Evolutionary conservation across 164 flowering plant species (phyloP), one percentile per base, ranked within the genome.

Genomic region (Annona squamosa): DNA sequence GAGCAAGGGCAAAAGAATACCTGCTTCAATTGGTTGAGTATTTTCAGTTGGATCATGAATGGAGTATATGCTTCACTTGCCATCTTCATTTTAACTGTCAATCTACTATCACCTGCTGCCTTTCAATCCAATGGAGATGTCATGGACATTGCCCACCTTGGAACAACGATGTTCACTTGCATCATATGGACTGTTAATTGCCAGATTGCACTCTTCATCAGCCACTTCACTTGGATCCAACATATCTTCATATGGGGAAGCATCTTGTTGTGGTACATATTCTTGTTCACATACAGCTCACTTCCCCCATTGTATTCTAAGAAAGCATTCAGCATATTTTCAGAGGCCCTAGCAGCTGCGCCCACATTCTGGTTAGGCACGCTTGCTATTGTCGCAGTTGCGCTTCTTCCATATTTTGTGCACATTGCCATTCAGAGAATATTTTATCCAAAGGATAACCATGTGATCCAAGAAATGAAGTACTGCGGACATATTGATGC

Each of bases 181-280:
- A 42, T 87, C 42, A 84, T 89, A 45, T 89, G 93, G 87, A 77
- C 87, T 0, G 91, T 89, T 2, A 89, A 87, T 67, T 85, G 86
- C 77, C 93, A 87, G 74, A 85, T 87, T 67, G 88, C 89, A 1
- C 85, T 89, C 5, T 78, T 79, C 65, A 83, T 85, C 71, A 82
- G 71, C 73, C 87, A 89, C 81, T 89, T 89, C 85, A 89, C 90
- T 4, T 86, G 88, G 88, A 85, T 87, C 64, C 88, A 86, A 72
- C 91, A 87, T 75, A 65, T 86, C n/a, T 79, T 85, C 74, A 78
- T 87, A 26, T 89, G 93, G 93, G 91, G 89, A 0, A 86, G 91
- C 81, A 85, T 89, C 57, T 16, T 45, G 5, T 65, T 64, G 1
- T 89, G 93, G 93, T 87, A 87, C 77, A 52, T 86, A 3, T 85